Base-by-base conservation (phyloP, 2,329 filamentous ascomycete genomes). In the Fusarium lyarnte region DNA sequence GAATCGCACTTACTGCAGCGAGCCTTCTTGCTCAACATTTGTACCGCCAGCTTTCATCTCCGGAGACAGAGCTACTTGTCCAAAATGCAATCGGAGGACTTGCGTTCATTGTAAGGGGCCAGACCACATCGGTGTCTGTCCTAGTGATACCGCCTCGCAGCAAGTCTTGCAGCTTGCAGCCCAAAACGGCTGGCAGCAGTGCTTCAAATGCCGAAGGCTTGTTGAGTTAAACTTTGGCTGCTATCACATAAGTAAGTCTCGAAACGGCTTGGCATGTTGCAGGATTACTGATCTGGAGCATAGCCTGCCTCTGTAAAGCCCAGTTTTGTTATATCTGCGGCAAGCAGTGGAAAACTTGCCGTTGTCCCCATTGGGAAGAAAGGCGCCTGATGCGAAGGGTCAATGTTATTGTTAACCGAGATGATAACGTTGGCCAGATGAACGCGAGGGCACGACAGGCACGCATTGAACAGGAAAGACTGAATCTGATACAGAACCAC, bases 231-330 rank as follows among this genome's bases (percentile, higher is more conserved):
- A 77, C 0, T 16, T 49, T 1, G 88, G 89, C 1, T 90, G 89
- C 59, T 82, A 87, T 52, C 88, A 90, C 59, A 90, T 91, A 6
- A 87, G 88, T 90, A 69, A 74, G 86, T 84, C 2, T 10, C 8
- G 16, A 16, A 9, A 8, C 35, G 3, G 16, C 16, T 23, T 23
- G 21, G 11, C 8, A 33, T 7, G 21, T 23, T 2, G 2, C 13
- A 9, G 6, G 17, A 3, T 31, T 16, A 27, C 25, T 54, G n/a
- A 61, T 41, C 6, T 14, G 17, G 19, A 12, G 9, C 6, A 4
- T 27, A 82, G 87, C 84, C 2, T 89, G 86, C 43, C 75, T 57
- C 2, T 89, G 86, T 45, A 75, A 80, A 0, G 78, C 81, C 0
- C n/a, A 87, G 21, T 89, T 88, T 66, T 88, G 86, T 66, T 88